Evolutionary conservation across 176 grass and related monocot genomes (phyloP).

Genomic region (Ensete ventricosum): DNA sequence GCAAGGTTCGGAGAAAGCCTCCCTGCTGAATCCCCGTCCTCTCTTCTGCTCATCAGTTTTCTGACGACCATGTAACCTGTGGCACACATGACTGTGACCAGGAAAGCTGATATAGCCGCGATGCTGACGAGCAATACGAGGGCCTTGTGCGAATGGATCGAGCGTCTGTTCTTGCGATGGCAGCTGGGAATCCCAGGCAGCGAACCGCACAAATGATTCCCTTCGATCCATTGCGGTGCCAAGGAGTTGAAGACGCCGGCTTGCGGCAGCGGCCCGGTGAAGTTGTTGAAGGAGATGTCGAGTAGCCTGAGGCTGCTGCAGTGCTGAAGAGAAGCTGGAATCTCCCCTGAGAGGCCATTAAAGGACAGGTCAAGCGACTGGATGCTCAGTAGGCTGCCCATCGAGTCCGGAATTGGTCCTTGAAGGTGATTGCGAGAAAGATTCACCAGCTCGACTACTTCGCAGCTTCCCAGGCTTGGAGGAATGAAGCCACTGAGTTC

Average conservation of each 20-base stretch:
- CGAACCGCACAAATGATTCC: constrained; percentile 18
- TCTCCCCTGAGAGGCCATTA: constrained; percentile 13
- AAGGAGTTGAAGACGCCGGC: constrained; percentile 5
- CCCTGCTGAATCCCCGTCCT: constrained; percentile 23
- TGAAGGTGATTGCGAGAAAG: constrained; percentile 19
- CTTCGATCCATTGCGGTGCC: neutral
- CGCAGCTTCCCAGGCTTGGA: constrained; percentile 9
- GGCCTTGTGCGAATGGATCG: constrained; percentile 1
- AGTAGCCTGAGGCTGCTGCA: constrained; percentile 13
- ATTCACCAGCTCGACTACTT: constrained; percentile 12
- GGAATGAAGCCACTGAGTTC: constrained; percentile 11
- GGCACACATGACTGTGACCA: constrained; percentile 33
- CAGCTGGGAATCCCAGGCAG: constrained; percentile 13
- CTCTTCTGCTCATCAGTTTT: constrained; percentile 25
- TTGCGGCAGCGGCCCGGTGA: neutral
- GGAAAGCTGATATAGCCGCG: constrained; percentile 35
- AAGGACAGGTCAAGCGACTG: constrained; percentile 10
- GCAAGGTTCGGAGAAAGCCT: constrained; percentile 43
- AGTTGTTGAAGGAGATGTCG: constrained; percentile 13
- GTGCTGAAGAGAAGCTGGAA: constrained; percentile 11
- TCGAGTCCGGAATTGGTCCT: constrained; percentile 17
- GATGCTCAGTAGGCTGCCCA: constrained; percentile 7
- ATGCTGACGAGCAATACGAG: neutral
- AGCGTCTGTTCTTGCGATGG: neutral
- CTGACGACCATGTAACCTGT: constrained; percentile 36